These are phyloP conservation scores for Pseudonectria buxi DNA, from an alignment of 2,329 filamentous ascomycete genomes.

Conservation along the genomic window DNA sequence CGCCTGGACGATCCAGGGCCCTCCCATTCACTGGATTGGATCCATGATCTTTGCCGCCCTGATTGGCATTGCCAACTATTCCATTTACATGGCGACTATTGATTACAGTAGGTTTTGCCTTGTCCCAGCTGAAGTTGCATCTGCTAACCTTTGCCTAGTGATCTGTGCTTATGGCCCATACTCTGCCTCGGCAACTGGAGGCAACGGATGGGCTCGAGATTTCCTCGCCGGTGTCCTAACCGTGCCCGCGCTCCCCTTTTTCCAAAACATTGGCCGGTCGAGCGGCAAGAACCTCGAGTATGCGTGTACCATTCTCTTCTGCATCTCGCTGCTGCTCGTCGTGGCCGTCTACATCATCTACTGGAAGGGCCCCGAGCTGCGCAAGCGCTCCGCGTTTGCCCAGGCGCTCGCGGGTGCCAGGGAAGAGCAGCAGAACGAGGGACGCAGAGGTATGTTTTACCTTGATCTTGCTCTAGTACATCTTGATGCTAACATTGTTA, in stretches of 20 bases:
- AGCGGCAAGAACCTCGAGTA: constrained; percentile 48
- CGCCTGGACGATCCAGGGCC: constrained; percentile 60
- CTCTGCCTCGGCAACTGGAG: constrained; percentile 67
- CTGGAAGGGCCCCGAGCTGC: constrained; percentile 54
- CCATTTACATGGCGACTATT: constrained; percentile 70
- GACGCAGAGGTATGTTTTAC: constrained; percentile 24
- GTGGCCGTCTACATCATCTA: constrained; percentile 61
- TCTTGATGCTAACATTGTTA: constrained; percentile 11
- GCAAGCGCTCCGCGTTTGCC: constrained; percentile 57
- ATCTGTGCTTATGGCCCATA: constrained; percentile 67
- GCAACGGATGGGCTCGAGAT: constrained; percentile 68
- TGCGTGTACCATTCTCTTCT: constrained; percentile 57
- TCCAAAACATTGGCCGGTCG: constrained; percentile 45
- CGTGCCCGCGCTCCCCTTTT: constrained; percentile 60
- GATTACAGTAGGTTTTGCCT: constrained; percentile 49
- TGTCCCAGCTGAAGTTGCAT: too few species aligned
- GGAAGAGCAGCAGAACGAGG: constrained; percentile 22
- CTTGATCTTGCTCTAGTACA: rapidly evolving
- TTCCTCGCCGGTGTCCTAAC: constrained; percentile 67
- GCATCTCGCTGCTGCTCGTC: constrained; percentile 55
- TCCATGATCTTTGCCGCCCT: constrained; percentile 58
- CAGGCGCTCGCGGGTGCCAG: constrained; percentile 49
- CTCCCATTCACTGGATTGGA: constrained; percentile 59
- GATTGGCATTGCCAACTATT: constrained; percentile 67
- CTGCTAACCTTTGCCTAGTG: background rate